Percentiles rank a stretch among this genome's conserved stretches.
These are phyloP conservation scores for Cucumis cinereus DNA, from an alignment of 306 rosid species.

Conservation along the genomic window DNA sequence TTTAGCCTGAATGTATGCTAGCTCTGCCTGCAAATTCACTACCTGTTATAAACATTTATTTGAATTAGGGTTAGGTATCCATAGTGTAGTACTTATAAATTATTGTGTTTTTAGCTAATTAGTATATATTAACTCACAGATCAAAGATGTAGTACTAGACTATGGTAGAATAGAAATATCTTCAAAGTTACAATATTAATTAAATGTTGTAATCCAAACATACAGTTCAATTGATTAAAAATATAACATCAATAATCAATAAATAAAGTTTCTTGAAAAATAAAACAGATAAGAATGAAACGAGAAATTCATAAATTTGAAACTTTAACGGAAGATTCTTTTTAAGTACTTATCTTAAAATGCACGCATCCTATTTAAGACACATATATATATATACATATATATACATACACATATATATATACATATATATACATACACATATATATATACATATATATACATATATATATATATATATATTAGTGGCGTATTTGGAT, in stretches of 20 bases:
- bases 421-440: no score
- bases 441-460: no score
- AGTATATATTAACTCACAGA: background rate
- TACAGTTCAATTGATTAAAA: no score
- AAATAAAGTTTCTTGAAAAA: background rate
- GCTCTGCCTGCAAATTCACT: conserved; percentile 68
- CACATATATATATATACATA: no score
- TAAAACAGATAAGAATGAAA: background rate
- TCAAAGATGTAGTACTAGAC: background rate
- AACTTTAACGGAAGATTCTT: background rate
- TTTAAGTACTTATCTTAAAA: background rate
- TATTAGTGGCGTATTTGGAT: background rate
- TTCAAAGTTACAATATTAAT: no score
- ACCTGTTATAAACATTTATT: conserved; percentile 29
- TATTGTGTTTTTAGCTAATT: background rate
- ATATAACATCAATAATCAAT: no score
- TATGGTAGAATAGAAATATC: no score
- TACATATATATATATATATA: no score
- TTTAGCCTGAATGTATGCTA: conserved; percentile 63
- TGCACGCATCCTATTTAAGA: background rate
- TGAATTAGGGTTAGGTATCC: background rate
- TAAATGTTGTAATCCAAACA: no score
- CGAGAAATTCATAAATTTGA: background rate
- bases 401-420: no score
- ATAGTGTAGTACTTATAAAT: background rate